phyloP scores from a whole-genome alignment of 768 basidiomycete species.

The Lactarius indigo region DNA sequence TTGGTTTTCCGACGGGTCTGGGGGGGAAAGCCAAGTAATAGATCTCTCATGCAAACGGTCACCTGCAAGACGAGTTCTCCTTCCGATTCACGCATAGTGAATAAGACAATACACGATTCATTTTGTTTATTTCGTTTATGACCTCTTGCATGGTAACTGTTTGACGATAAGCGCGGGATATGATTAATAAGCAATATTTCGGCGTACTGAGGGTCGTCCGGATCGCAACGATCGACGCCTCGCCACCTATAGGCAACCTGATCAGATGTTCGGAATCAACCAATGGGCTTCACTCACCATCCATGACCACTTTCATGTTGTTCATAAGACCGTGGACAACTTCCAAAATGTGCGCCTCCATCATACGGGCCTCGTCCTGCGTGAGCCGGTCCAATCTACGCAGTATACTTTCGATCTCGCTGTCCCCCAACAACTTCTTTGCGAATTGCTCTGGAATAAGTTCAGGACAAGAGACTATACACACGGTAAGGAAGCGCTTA shows the following conservation, averaged over 20 bases:
- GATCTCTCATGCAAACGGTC: neutral
- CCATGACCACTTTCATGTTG: neutral
- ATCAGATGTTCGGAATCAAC: neutral
- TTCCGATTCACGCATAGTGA: neutral
- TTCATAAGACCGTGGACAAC: neutral
- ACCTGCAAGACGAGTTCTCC: neutral
- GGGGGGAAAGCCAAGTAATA: conserved; percentile 6
- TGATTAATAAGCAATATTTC: neutral
- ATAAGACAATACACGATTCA: neutral
- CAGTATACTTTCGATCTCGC: neutral
- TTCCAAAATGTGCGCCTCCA: neutral
- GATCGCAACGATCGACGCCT: neutral
- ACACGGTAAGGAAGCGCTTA: neutral
- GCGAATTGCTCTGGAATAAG: neutral
- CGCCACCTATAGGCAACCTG: neutral
- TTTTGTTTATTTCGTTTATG: neutral
- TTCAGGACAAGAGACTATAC: conserved; percentile 11
- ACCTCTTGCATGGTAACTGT: neutral
- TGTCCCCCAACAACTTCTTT: conserved; percentile 1
- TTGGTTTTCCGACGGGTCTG: conserved; percentile 10
- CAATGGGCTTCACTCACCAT: neutral
- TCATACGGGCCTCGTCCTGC: neutral
- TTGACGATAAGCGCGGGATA: neutral
- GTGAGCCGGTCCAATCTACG: neutral
- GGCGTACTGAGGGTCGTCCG: neutral